Evolutionary conservation across 768 basidiomycete genomes (phyloP).

Genomic region (Candolleomyces aberdarensis): DNA sequence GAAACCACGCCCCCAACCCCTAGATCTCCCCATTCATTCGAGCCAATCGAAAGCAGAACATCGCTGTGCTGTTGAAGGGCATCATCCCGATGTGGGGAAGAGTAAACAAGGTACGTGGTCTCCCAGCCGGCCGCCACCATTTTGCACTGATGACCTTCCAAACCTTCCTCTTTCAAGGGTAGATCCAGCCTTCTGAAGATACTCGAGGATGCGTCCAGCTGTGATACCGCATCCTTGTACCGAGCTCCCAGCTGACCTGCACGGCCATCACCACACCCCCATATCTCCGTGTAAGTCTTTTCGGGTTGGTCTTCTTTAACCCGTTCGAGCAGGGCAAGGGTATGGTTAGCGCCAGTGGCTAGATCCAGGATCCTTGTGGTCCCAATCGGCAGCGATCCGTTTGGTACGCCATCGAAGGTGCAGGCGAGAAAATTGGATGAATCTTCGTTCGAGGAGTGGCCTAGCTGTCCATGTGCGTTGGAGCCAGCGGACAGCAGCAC

Average conservation of each 20-base stretch:
- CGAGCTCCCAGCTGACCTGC: conserved; percentile 68
- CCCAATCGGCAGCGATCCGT: conserved; percentile 26
- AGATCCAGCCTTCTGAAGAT: conserved; percentile 51
- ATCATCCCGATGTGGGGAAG: conserved; percentile 12
- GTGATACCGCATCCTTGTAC: conserved; percentile 19
- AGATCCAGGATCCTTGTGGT: conserved; percentile 43
- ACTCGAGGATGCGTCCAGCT: conserved; percentile 17
- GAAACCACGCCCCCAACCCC: conserved; percentile 43
- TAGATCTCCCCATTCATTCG: conserved; percentile 81
- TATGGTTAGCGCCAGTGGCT: conserved; percentile 77
- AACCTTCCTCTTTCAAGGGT: conserved; percentile 28
- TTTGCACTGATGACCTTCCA: conserved; percentile 41
- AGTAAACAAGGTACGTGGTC: conserved; percentile 71
- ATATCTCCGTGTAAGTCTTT: conserved; percentile 38
- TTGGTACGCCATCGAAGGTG: conserved; percentile 29
- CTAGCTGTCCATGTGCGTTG: conserved; percentile 53
- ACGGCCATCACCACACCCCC: conserved; percentile 73
- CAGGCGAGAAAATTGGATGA: conserved; percentile 39
- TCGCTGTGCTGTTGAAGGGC: conserved; percentile 35
- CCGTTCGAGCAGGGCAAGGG: conserved; percentile 57
- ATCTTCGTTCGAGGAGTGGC: conserved; percentile 44
- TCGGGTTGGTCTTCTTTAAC: conserved; percentile 14
- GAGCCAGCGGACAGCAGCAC: conserved; percentile 41
- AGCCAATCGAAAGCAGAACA: conserved; percentile 73
- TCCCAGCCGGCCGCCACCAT: conserved; percentile 76